Conservation (phyloP, 1,284 basidiomycete genomes). For the Xanthoconium separans region DNA sequence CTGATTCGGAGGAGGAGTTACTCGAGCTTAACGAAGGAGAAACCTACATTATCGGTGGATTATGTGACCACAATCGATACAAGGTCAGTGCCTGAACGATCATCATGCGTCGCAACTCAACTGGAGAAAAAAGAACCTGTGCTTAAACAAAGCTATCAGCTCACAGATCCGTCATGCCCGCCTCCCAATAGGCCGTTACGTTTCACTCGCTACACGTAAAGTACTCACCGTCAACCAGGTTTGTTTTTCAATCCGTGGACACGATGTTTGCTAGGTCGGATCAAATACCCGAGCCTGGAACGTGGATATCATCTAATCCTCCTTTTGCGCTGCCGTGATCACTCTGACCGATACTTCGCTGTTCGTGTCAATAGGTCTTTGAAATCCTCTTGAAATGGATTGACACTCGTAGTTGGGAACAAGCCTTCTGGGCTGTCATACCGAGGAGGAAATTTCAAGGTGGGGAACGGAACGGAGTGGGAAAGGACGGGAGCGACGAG, state of each 20-base stretch:
- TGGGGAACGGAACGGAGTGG: neutral
- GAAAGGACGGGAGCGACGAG: neutral
- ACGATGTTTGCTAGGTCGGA: neutral
- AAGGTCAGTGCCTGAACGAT: constrained; percentile 51
- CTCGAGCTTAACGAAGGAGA: constrained; percentile 78
- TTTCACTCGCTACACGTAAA: constrained; percentile 86
- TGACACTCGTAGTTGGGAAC: constrained; percentile 79
- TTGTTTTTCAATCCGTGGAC: constrained; percentile 12
- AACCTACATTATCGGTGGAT: constrained; percentile 94
- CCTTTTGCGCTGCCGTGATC: neutral
- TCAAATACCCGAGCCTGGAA: neutral
- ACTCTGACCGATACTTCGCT: constrained; percentile 6
- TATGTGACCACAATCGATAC: constrained; percentile 96
- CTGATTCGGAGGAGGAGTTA: constrained; percentile 88
- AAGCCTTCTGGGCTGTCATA: constrained; percentile 82
- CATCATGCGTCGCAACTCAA: constrained; percentile 1
- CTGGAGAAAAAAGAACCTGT: constrained; percentile 64
- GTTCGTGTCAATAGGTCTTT: constrained; percentile 52
- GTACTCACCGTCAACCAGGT: constrained; percentile 96
- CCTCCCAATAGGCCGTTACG: constrained; percentile 88
- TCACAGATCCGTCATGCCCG: constrained; percentile 83
- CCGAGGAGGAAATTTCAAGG: constrained; percentile 81
- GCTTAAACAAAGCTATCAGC: constrained; percentile 80
- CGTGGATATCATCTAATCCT: neutral
- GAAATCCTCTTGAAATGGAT: constrained; percentile 92